Evolutionary conservation across 164 flowering plant species (phyloP).

Genomic region (Sedum album): DNA sequence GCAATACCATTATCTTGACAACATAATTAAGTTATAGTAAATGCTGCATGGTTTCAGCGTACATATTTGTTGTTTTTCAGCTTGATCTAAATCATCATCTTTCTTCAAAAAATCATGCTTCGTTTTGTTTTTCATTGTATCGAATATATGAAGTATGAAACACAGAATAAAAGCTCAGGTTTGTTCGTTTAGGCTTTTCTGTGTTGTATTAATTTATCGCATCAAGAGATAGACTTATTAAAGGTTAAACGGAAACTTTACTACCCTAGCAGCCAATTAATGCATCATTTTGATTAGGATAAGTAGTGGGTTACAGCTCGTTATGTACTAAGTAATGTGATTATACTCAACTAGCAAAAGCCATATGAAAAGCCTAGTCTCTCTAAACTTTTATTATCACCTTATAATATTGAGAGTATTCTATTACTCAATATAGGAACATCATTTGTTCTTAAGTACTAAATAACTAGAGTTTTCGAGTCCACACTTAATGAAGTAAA

Average conservation of each 20-base stretch:
- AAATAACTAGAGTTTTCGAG: too few species aligned
- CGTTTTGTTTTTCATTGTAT: too few species aligned
- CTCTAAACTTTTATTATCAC: background rate
- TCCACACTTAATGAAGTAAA: too few species aligned
- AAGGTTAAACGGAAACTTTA: background rate
- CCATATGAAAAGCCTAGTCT: background rate
- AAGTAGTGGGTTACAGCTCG: background rate
- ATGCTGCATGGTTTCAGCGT: background rate
- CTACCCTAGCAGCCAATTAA: background rate
- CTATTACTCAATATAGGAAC: background rate
- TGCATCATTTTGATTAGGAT: background rate
- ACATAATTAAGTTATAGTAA: background rate
- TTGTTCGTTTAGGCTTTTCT: too few species aligned
- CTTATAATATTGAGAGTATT: too few species aligned
- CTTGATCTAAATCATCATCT: too few species aligned
- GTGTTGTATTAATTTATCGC: too few species aligned
- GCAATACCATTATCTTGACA: background rate
- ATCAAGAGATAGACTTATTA: too few species aligned
- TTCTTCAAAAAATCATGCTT: too few species aligned
- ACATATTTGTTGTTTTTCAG: too few species aligned
- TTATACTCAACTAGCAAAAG: background rate
- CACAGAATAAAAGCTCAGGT: too few species aligned
- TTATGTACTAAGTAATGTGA: background rate
- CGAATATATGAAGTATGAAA: too few species aligned
- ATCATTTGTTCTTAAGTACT: background rate